Evolutionary conservation across 2,329 filamentous ascomycete genomes (phyloP).

Genomic region (Alternaria incomplexa): DNA sequence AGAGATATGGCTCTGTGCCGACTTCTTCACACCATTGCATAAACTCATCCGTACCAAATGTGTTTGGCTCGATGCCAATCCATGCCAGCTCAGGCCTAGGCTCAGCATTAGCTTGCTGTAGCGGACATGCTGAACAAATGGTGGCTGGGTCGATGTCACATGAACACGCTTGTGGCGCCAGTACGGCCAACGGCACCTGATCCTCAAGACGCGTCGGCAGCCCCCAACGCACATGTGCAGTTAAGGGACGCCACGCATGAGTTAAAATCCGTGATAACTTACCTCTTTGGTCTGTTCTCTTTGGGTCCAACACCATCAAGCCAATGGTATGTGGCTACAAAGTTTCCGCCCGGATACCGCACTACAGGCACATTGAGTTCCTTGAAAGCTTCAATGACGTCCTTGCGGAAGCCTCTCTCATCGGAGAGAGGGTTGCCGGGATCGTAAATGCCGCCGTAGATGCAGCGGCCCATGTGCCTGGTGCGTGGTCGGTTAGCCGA

Average conservation of each 20-base stretch:
- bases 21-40: conserved; percentile 78
- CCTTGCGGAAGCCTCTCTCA: conserved; percentile 75
- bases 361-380: conserved; percentile 79
- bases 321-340: conserved; percentile 86
- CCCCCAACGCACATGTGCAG: background rate
- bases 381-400: conserved; percentile 75
- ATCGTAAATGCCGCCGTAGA: conserved; percentile 86
- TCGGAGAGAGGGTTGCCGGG: conserved; percentile 76
- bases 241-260: background rate
- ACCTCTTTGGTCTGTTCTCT: conserved; percentile 68
- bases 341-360: conserved; percentile 84
- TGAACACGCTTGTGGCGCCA: background rate
- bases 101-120: conserved; percentile 3
- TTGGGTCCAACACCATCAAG: conserved; percentile 77
- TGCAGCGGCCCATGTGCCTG: conserved; percentile 87
- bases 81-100: conserved; percentile 76
- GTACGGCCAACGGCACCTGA: background rate
- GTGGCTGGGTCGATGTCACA: background rate
- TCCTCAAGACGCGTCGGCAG: background rate
- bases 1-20: conserved; percentile 78
- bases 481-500: conserved; percentile 30
- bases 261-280: conserved; percentile 18
- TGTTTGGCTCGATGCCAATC: conserved; percentile 76
- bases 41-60: conserved; percentile 87
- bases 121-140: background rate